phyloP scores from a whole-genome alignment of 2,329 filamentous ascomycete genomes.

The Herpotrichia juniperi region DNA sequence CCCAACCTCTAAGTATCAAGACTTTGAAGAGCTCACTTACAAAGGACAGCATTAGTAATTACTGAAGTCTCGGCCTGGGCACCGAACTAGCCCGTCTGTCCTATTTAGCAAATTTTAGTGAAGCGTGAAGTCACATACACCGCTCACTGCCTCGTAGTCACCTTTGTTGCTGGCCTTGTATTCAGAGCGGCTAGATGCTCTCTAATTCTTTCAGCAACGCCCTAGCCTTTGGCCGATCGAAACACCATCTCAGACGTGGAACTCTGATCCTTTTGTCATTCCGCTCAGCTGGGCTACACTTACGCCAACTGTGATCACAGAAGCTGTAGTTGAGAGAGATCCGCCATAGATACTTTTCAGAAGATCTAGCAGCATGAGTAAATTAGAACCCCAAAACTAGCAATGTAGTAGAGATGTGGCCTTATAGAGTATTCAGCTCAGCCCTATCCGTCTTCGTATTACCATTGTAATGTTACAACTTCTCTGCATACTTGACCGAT shows the following conservation, averaged over 20 bases:
- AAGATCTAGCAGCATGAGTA: not conserved
- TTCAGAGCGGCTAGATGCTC: constrained; percentile 23
- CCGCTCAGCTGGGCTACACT: constrained; percentile 18
- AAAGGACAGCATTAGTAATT: constrained; percentile 21
- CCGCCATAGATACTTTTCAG: constrained; percentile 3
- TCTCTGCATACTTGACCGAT: too few species aligned
- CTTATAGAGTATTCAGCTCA: too few species aligned
- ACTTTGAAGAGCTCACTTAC: constrained; percentile 27
- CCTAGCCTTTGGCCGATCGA: constrained; percentile 20
- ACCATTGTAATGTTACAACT: too few species aligned
- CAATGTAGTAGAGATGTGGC: too few species aligned
- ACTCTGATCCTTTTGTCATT: constrained; percentile 10
- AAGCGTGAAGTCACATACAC: not conserved
- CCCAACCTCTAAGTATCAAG: constrained; percentile 23
- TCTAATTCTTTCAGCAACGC: constrained; percentile 25
- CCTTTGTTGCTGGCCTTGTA: constrained; percentile 20
- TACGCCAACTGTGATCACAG: constrained; percentile 18
- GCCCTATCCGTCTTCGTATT: too few species aligned
- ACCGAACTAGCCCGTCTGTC: not conserved
- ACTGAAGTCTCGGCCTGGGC: not conserved
- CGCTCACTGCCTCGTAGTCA: constrained; percentile 1
- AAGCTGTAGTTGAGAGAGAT: constrained; percentile 12
- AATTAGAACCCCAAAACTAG: too few species aligned
- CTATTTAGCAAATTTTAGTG: not conserved
- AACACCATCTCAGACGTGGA: constrained; percentile 19